These are phyloP conservation scores for Kodamaea hsintzibuensis DNA, from an alignment of 805 yeast genomes.

Conservation along the genomic window DNA sequence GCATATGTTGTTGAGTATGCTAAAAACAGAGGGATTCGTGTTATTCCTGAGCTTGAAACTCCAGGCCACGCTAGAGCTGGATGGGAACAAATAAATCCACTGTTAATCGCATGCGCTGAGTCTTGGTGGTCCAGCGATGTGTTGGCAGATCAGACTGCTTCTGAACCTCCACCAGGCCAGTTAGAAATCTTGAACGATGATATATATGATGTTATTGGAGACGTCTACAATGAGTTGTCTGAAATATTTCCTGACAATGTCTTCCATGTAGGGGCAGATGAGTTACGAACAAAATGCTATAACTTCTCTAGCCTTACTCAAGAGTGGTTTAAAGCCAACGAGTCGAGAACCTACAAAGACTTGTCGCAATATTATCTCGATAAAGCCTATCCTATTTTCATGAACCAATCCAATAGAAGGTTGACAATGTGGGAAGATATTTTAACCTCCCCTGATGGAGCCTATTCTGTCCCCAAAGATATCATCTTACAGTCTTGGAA, in stretches of 20 bases:
- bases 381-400: slow-evolving; percentile 33
- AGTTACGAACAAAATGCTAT: slow-evolving; percentile 35
- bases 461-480: slow-evolving; percentile 29
- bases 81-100: slow-evolving; percentile 33
- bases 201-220: slow-evolving; percentile 33
- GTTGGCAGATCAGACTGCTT: slow-evolving; percentile 23
- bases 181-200: slow-evolving; percentile 32
- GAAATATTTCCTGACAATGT: slow-evolving; percentile 33
- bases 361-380: slow-evolving; percentile 38
- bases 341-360: slow-evolving; percentile 25
- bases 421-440: slow-evolving; percentile 46
- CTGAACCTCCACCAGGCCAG: slow-evolving; percentile 46
- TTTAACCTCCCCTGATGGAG: slow-evolving; percentile 22
- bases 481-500: slow-evolving; percentile 40
- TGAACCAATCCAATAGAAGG: slow-evolving; percentile 20
- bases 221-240: slow-evolving; percentile 34
- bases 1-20: slow-evolving; percentile 32
- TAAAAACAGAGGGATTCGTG: slow-evolving; percentile 35
- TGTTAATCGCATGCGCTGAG: slow-evolving; percentile 32
- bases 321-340: slow-evolving; percentile 28
- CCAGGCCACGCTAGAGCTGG: slow-evolving; percentile 46
- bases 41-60: slow-evolving; percentile 43
- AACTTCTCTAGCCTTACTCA: slow-evolving; percentile 24
- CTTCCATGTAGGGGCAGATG: slow-evolving; percentile 46
- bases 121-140: slow-evolving; percentile 28